These are phyloP conservation scores for Platismatia glauca DNA, from an alignment of 495 filamentous ascomycete species.

Conservation along the genomic window DNA sequence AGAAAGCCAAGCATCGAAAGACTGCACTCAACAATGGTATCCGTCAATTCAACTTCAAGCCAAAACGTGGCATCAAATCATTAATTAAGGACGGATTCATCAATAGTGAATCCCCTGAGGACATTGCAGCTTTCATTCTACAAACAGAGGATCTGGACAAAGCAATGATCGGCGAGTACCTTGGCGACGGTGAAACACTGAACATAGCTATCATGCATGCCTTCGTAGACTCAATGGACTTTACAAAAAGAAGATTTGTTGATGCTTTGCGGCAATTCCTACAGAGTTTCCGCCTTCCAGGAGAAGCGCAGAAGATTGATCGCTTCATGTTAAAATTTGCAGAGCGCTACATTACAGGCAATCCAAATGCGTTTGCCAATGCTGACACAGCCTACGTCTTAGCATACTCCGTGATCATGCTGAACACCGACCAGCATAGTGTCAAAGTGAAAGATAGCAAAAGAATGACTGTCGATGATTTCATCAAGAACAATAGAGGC, in stretches of 20 bases:
- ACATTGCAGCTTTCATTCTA: constrained; percentile 78
- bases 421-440: constrained; percentile 96
- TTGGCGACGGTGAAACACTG: constrained; percentile 84
- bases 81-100: constrained; percentile 83
- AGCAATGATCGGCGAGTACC: constrained; percentile 83
- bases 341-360: constrained; percentile 85
- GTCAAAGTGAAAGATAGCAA: constrained; percentile 64
- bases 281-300: constrained; percentile 89
- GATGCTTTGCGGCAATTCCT: constrained; percentile 85
- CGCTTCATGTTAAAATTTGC: constrained; percentile 99
- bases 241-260: constrained; percentile 85
- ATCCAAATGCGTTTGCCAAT: constrained; percentile 96
- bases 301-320: constrained; percentile 98
- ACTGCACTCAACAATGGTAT: constrained; percentile 83
- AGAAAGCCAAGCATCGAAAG: constrained; percentile 88
- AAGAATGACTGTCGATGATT: constrained; percentile 92
- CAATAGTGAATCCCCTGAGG: constrained; percentile 58
- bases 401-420: constrained; percentile 89
- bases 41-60: constrained; percentile 95
- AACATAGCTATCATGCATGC: constrained; percentile 98
- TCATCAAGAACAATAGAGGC: constrained; percentile 96
- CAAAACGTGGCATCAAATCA: constrained; percentile 83
- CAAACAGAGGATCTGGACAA: constrained; percentile 74
- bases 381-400: constrained; percentile 96
- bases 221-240: constrained; percentile 94